phyloP scores from a whole-genome alignment of 208 protist genomes.

The Novymonas esmeraldas region DNA sequence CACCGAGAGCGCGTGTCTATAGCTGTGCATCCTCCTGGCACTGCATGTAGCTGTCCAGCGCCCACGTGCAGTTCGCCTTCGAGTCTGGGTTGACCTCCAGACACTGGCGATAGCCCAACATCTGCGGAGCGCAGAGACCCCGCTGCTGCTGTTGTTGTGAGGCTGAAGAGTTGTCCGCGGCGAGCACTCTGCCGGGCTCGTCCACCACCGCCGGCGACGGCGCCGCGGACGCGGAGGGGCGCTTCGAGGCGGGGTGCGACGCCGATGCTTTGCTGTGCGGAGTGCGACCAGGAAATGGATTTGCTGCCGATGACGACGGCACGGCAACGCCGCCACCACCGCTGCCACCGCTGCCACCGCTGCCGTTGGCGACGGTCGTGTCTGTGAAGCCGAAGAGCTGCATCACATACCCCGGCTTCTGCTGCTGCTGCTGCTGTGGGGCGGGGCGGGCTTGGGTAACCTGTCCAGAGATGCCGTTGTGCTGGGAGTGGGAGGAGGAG shows the following conservation, averaged over 20 bases:
- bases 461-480: too few species aligned
- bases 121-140: slow-evolving; percentile 25
- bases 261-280: slow-evolving; percentile 2
- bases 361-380: not conserved
- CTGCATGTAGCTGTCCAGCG: slow-evolving; percentile 38
- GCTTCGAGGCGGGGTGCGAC: not conserved
- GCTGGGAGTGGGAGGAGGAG: not conserved
- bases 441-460: too few species aligned
- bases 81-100: slow-evolving; percentile 41
- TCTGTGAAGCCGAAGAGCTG: slow-evolving; percentile 1
- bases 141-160: too few species aligned
- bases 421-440: not conserved
- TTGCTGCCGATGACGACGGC: not conserved
- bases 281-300: not conserved
- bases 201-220: too few species aligned
- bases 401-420: not conserved
- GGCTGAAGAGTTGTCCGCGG: too few species aligned
- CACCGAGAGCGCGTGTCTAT: too few species aligned
- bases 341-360: not conserved
- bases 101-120: slow-evolving; percentile 40
- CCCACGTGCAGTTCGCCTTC: slow-evolving; percentile 52
- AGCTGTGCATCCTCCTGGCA: slow-evolving; percentile 31
- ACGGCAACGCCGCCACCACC: not conserved
- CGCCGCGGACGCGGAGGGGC: not conserved
- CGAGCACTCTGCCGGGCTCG: too few species aligned